A percentile compares a stretch with the other conserved stretches of the same genome.
Evolutionary conservation across 257 asterid genomes (phyloP).

Genomic region (Nemophila menziesii): DNA sequence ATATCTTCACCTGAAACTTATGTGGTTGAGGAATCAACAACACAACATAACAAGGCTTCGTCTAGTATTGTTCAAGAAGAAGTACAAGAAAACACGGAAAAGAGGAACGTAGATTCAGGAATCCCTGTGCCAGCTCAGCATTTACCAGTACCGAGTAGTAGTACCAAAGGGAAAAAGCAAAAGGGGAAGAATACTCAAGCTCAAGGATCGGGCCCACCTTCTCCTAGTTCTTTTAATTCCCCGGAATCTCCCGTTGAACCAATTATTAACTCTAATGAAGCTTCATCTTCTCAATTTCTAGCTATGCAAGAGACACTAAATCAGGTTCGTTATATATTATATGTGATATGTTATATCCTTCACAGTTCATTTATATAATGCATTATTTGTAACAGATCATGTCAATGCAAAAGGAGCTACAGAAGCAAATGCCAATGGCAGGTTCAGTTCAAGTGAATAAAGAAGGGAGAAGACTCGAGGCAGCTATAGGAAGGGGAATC

Average conservation of each 20-base stretch:
- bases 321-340: no score
- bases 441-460: slow-evolving; percentile 57
- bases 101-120: slow-evolving; percentile 34
- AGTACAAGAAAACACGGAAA: slow-evolving; percentile 31
- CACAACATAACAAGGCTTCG: slow-evolving; percentile 40
- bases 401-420: slow-evolving; percentile 43
- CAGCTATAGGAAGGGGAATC: slow-evolving; percentile 58
- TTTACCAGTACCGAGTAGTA: slow-evolving; percentile 35
- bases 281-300: slow-evolving; percentile 35
- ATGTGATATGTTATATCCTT: no score
- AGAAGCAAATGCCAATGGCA: slow-evolving; percentile 63
- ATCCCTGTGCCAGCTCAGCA: slow-evolving; percentile 28
- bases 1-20: slow-evolving; percentile 56
- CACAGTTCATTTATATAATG: no score
- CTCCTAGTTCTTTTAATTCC: slow-evolving; percentile 44
- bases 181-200: slow-evolving; percentile 63
- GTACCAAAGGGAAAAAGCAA: slow-evolving; percentile 58
- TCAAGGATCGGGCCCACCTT: slow-evolving; percentile 47
- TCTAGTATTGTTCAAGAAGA: slow-evolving; percentile 38
- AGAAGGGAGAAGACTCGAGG: slow-evolving; percentile 84
- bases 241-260: slow-evolving; percentile 49
- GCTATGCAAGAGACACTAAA: slow-evolving; percentile 71
- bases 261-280: slow-evolving; percentile 40
- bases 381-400: no score
- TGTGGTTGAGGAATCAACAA: slow-evolving; percentile 46